Evolutionary conservation across 2,329 filamentous ascomycete species (phyloP).

Genomic region (Torrubiella hemipterigena): DNA sequence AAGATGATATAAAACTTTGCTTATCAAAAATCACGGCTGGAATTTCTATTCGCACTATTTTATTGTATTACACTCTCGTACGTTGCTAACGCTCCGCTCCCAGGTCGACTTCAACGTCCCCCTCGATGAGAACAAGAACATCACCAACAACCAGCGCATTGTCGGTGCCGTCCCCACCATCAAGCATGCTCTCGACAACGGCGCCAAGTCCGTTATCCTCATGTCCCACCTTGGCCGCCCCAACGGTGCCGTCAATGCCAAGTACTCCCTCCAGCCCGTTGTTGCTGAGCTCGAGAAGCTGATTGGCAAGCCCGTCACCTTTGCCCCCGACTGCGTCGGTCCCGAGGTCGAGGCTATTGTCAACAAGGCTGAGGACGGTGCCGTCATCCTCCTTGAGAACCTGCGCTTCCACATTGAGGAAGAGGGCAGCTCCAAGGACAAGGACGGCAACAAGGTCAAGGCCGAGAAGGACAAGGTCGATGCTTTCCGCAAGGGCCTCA

Average conservation of each 20-base stretch:
- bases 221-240: slow-evolving; percentile 98
- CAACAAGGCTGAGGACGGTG: slow-evolving; percentile 67
- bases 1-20: too few relatives aligned
- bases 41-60: neutral
- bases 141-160: slow-evolving; percentile 98
- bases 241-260: slow-evolving; percentile 76
- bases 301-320: slow-evolving; percentile 70
- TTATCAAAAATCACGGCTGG: too few relatives aligned
- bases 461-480: slow-evolving; percentile 88
- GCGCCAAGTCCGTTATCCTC: slow-evolving; percentile 83
- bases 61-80: too few relatives aligned
- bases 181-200: slow-evolving; percentile 83
- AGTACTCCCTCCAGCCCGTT: slow-evolving; percentile 92
- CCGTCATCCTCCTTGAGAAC: slow-evolving; percentile 91
- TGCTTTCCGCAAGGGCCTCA: slow-evolving; percentile 89
- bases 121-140: slow-evolving; percentile 80
- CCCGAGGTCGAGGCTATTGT: slow-evolving; percentile 82
- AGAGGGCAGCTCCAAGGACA: slow-evolving; percentile 91
- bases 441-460: slow-evolving; percentile 93
- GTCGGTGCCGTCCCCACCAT: slow-evolving; percentile 91
- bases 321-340: slow-evolving; percentile 85
- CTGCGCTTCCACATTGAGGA: slow-evolving; percentile 97
- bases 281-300: slow-evolving; percentile 86
- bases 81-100: slow-evolving; percentile 12
- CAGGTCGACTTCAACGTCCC: slow-evolving; percentile 99